A percentile compares a stretch with the other conserved stretches of the same genome.
Conservation (phyloP, 305 asterid genomes). For the Solanum hybrid region DNA sequence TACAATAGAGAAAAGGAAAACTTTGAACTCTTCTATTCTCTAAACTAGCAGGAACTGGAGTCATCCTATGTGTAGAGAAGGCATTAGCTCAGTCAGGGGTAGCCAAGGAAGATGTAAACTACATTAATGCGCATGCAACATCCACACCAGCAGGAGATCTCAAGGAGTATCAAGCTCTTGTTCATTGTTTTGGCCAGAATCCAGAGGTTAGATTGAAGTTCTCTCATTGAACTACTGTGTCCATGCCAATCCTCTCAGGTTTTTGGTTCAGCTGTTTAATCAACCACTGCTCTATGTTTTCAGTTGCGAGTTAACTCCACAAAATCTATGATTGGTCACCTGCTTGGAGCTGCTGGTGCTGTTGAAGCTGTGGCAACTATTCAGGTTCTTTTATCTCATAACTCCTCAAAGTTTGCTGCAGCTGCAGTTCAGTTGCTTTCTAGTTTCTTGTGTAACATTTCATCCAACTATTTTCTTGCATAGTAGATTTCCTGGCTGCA, state of each 20-base stretch:
- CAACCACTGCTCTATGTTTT: constrained; percentile 7
- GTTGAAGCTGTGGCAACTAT: constrained; percentile 96
- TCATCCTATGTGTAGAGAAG: constrained; percentile 81
- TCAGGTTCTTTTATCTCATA: constrained; percentile 42
- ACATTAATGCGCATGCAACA: constrained; percentile 94
- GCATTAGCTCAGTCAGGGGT: constrained; percentile 93
- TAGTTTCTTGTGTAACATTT: background rate
- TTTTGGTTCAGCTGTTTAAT: constrained; percentile 11
- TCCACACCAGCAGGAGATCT: constrained; percentile 94
- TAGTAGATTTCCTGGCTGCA: background rate
- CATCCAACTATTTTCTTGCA: constrained; percentile 1
- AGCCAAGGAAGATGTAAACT: constrained; percentile 76
- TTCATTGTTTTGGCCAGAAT: constrained; percentile 82
- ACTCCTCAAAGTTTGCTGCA: background rate
- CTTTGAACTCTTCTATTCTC: constrained; percentile 1
- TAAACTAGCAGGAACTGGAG: constrained; percentile 57
- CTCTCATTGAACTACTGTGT: constrained; percentile 2
- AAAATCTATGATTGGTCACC: constrained; percentile 90
- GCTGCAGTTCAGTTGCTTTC: constrained; percentile 3
- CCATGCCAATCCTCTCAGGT: background rate
- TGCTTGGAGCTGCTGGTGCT: constrained; percentile 96
- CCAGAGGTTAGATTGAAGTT: constrained; percentile 51
- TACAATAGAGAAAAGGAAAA: background rate
- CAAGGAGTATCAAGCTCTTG: constrained; percentile 81
- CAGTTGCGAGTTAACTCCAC: constrained; percentile 90